These are phyloP conservation scores for Cystobasidium sp. DNA, from an alignment of 1,284 basidiomycete genomes.

Conservation along the genomic window DNA sequence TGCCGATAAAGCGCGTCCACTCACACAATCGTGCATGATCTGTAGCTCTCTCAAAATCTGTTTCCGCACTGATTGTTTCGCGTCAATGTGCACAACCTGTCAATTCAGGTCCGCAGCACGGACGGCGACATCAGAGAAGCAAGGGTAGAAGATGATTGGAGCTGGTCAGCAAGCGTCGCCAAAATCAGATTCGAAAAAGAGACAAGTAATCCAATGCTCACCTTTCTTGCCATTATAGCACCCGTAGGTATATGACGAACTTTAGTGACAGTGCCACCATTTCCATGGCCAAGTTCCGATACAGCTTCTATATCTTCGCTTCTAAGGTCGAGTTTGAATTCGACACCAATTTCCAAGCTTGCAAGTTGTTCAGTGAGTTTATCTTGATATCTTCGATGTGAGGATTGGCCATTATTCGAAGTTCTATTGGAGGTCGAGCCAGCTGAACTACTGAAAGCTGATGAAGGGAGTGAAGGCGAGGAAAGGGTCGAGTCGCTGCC, in stretches of 20 bases:
- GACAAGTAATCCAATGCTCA: constrained; percentile 56
- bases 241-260: constrained; percentile 90
- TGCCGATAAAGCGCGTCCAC: not conserved
- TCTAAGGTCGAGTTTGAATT: constrained; percentile 58
- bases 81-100: constrained; percentile 96
- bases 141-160: not conserved
- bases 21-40: constrained; percentile 94
- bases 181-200: not conserved
- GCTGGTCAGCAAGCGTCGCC: not conserved
- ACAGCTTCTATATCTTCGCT: constrained; percentile 66
- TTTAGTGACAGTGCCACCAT: constrained; percentile 94
- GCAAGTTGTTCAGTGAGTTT: constrained; percentile 55
- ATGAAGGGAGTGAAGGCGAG: constrained; percentile 39
- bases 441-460: constrained; percentile 40
- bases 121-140: not conserved
- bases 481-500: constrained; percentile 27
- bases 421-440: constrained; percentile 30
- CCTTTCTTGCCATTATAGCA: constrained; percentile 94
- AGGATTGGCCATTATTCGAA: not conserved
- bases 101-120: not conserved
- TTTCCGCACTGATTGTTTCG: constrained; percentile 94
- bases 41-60: constrained; percentile 97
- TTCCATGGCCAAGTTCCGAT: constrained; percentile 91
- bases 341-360: constrained; percentile 57
- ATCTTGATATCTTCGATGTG: constrained; percentile 35